phyloP scores from a whole-genome alignment of 352 stramenopile species.

The Pythium volutum region DNA sequence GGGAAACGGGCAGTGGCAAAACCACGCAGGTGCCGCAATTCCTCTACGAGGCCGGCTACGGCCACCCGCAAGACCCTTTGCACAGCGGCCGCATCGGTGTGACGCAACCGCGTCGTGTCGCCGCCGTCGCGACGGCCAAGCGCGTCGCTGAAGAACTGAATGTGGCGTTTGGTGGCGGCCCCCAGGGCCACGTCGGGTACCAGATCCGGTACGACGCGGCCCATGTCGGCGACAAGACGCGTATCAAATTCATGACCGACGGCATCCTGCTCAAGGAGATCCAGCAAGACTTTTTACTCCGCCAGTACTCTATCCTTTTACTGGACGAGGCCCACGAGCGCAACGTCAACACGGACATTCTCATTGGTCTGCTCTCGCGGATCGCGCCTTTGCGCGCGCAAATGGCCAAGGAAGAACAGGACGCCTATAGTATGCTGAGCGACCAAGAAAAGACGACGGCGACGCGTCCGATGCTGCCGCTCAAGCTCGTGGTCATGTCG shows the following conservation, averaged over 20 bases:
- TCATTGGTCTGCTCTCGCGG: conserved; percentile 95
- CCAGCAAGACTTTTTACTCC: conserved; percentile 80
- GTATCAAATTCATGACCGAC: conserved; percentile 99
- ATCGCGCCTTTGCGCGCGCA: conserved; percentile 91
- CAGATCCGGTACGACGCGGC: conserved; percentile 98
- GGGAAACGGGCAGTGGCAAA: conserved; percentile 98
- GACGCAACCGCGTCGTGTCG: conserved; percentile 97
- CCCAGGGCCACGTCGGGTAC: conserved; percentile 90
- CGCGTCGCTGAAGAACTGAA: conserved; percentile 98
- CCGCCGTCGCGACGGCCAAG: conserved; percentile 97
- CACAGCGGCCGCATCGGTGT: conserved; percentile 89
- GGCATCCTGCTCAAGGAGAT: conserved; percentile 98
- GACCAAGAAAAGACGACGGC: conserved; percentile 38
- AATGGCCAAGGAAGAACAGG: conserved; percentile 75
- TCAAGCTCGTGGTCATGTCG: conserved; percentile 96
- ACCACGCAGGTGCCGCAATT: conserved; percentile 98
- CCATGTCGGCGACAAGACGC: conserved; percentile 87
- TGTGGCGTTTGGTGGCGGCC: conserved; percentile 63
- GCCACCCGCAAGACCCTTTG: conserved; percentile 47
- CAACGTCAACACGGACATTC: conserved; percentile 96
- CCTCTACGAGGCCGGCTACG: conserved; percentile 94
- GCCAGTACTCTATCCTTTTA: conserved; percentile 77
- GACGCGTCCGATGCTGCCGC: conserved; percentile 60
- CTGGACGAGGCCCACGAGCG: conserved; percentile 97
- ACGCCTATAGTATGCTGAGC: conserved; percentile 43